Evolutionary conservation across 148 eudicot genomes (phyloP).

Genomic region (Hydrangea macrophylla): DNA sequence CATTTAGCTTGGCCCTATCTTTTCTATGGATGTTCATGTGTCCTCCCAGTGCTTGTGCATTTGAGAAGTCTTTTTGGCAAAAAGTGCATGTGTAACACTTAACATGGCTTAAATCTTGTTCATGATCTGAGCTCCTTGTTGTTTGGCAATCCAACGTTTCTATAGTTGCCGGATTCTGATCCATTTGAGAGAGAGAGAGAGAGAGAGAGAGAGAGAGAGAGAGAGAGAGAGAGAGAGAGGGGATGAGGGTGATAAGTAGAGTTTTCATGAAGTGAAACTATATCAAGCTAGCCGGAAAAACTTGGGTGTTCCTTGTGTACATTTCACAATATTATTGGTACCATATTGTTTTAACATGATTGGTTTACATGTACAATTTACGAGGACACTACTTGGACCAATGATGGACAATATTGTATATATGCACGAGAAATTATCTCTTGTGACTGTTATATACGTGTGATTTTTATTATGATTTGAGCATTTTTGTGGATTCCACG

Average conservation of each 20-base stretch:
- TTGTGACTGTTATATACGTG: too few species aligned
- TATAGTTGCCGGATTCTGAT: neutral
- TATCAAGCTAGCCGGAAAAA: neutral
- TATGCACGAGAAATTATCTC: too few species aligned
- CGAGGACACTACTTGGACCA: too few species aligned
- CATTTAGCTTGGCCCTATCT: conserved; percentile 44
- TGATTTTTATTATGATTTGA: too few species aligned
- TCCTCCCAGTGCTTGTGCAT: conserved; percentile 47
- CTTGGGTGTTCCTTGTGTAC: too few species aligned
- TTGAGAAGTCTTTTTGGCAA: conserved; percentile 50
- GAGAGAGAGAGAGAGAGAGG: neutral
- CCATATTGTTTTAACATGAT: too few species aligned
- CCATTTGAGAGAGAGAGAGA: neutral
- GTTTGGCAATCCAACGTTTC: neutral
- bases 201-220: neutral
- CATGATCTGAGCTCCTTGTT: conserved; percentile 1
- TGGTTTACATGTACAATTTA: too few species aligned
- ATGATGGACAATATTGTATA: too few species aligned
- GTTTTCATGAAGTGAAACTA: neutral
- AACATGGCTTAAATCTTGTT: neutral
- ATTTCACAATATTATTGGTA: too few species aligned
- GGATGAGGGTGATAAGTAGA: neutral
- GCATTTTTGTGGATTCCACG: too few species aligned
- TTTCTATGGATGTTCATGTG: conserved; percentile 55
- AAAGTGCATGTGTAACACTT: conserved; percentile 41